phyloP scores from a whole-genome alignment of 225 moss, liverwort and hornwort species.

The Lunularia cruciata region DNA sequence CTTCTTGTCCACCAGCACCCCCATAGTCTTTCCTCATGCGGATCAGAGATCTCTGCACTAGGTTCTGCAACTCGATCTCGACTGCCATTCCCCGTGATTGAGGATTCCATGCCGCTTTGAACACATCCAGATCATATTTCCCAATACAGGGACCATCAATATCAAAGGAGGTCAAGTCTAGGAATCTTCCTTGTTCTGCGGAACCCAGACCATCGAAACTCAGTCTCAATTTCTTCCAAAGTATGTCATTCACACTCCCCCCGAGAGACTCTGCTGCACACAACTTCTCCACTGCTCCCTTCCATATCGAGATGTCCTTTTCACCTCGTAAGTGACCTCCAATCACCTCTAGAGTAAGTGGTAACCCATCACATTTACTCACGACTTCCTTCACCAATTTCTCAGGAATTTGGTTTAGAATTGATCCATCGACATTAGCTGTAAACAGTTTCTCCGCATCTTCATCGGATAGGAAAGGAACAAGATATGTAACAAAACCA shows the following conservation, averaged over 20 bases:
- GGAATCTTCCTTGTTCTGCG: conserved; percentile 24
- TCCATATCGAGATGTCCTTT: conserved; percentile 23
- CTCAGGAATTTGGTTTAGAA: background rate
- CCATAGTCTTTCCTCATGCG: background rate
- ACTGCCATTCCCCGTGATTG: background rate
- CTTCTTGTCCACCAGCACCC: too few relatives aligned
- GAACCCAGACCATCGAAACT: conserved; percentile 23
- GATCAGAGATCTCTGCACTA: background rate
- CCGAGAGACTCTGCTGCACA: conserved; percentile 5
- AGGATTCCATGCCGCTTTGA: background rate
- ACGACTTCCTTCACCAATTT: conserved; percentile 27
- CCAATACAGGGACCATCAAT: background rate
- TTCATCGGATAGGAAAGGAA: too few relatives aligned
- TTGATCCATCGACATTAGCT: background rate
- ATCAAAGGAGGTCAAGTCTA: conserved; percentile 26
- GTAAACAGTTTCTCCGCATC: background rate
- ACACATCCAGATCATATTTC: background rate
- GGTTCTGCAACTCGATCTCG: background rate
- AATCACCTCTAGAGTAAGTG: conserved; percentile 31
- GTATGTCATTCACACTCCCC: background rate
- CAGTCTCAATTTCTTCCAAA: conserved; percentile 30
- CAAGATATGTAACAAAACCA: background rate
- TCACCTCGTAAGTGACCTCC: conserved; percentile 27
- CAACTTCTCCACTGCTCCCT: conserved; percentile 23
- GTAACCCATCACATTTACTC: conserved; percentile 36